Evolutionary conservation across 2,329 filamentous ascomycete species (phyloP).

Genomic region (Zelopaecilomyces penicillatus): DNA sequence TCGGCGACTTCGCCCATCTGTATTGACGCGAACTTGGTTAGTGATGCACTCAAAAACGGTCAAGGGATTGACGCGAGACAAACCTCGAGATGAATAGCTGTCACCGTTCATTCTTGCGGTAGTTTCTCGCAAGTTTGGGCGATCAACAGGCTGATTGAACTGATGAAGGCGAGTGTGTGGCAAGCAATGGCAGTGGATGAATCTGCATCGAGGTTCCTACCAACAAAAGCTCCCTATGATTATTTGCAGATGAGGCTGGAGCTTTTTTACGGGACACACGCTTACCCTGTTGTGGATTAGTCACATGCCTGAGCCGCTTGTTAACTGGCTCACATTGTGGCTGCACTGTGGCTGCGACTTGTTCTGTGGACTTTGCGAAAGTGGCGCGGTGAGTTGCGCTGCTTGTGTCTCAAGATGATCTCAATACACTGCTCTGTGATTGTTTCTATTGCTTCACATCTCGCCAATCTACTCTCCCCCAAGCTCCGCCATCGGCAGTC

Average conservation of each 20-base stretch:
- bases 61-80: conserved; percentile 24
- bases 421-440: too few relatives aligned
- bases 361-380: too few relatives aligned
- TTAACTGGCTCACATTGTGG: too few relatives aligned
- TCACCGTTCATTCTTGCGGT: conserved; percentile 69
- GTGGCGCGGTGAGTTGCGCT: too few relatives aligned
- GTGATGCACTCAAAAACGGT: conserved; percentile 13
- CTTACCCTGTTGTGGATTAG: conserved; percentile 17
- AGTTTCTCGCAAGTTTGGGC: conserved; percentile 8
- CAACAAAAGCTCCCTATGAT: conserved; percentile 11
- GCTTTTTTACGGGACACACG: conserved; percentile 30
- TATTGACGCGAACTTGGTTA: conserved; percentile 11
- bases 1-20: conserved; percentile 45
- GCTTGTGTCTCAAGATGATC: too few relatives aligned
- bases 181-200: conserved; percentile 14
- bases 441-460: too few relatives aligned
- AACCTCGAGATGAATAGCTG: conserved; percentile 71
- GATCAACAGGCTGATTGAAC: conserved; percentile 9
- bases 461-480: too few relatives aligned
- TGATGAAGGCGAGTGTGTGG: conserved; percentile 13
- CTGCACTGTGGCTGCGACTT: too few relatives aligned
- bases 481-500: too few relatives aligned
- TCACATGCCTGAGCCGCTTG: background rate
- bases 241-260: conserved; percentile 32
- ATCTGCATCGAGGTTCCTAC: conserved; percentile 20